Evolutionary conservation across 1,139 yeast genomes (phyloP), one percentile per base, ranked within the genome.

Genomic region (Taphrina communis): DNA sequence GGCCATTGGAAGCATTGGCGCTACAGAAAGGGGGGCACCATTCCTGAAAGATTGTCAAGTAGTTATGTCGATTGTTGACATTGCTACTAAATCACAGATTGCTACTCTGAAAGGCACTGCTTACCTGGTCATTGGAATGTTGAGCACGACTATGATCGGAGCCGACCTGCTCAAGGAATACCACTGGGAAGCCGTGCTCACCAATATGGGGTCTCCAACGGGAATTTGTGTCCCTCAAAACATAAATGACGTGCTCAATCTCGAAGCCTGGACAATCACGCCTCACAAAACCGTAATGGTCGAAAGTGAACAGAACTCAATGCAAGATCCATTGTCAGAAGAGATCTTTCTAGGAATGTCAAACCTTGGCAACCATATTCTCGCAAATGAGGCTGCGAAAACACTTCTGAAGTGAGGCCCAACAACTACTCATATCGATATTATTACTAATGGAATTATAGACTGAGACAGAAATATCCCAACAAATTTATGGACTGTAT

Each of bases 1-100:
- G 97, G 88, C 96, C 2, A 82, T 90, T 56, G 97, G 97, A 0
- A 88, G 88, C 74, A 87, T 92, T 52, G 92, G 93, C 1, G 85
- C 92, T 9, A 59, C 71, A 60, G 72, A 65, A 46, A 65, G 70
- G n/a, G 76, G 75, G 4, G 72, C 69, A 35, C 85, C 85, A 57
- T 80, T 90, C 52, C 77, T 91, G 60, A 91, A 88, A 74, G 83
- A 88, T 21, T 80, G 85, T 70, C 84, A 83, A 11, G 80, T 85
- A n/a, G 84, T 86, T 6, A 83, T 82, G 59, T 86, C 85, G 70
- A 83, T 88, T 55, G 82, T 85, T 11, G 77, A 80, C 9, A 80
- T 88, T 41, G 84, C 89, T 1, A 79, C 83, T 51, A 76, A 78
- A 1, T 84, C 93, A 2, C 80, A 83, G 4, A 82, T 88, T 21